Conservation (phyloP, 2,329 filamentous ascomycete genomes). For the Chrysoporthe deuterocubensis region DNA sequence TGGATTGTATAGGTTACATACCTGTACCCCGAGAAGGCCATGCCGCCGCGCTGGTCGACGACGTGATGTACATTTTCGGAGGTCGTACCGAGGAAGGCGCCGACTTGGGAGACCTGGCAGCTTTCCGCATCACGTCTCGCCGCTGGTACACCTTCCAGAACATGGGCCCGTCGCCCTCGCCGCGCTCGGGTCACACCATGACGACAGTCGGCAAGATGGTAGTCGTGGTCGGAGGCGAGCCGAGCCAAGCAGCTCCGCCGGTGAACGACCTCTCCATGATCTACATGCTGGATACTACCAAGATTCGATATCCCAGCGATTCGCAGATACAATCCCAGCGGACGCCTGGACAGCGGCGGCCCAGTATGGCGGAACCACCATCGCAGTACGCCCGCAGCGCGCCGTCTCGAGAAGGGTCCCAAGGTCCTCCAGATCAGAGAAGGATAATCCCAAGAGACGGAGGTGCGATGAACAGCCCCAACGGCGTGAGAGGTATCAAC, state of each 20-base stretch:
- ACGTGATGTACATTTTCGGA: slow-evolving; percentile 99
- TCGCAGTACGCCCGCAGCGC: slow-evolving; percentile 41
- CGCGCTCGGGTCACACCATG: slow-evolving; percentile 96
- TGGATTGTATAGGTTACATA: slow-evolving; percentile 98
- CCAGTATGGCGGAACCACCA: slow-evolving; percentile 38
- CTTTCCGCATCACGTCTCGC: slow-evolving; percentile 73
- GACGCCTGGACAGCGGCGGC: slow-evolving; percentile 34
- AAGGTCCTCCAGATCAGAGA: slow-evolving; percentile 54
- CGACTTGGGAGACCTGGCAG: slow-evolving; percentile 90
- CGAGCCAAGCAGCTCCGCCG: slow-evolving; percentile 81
- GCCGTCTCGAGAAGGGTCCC: slow-evolving; percentile 56
- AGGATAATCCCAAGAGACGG: slow-evolving; percentile 46
- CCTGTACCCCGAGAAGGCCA: slow-evolving; percentile 93
- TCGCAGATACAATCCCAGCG: slow-evolving; percentile 46
- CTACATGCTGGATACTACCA: slow-evolving; percentile 91
- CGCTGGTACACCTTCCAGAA: slow-evolving; percentile 99
- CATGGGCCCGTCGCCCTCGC: slow-evolving; percentile 94
- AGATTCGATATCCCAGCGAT: slow-evolving; percentile 95
- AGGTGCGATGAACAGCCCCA: slow-evolving; percentile 43
- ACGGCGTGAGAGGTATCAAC: slow-evolving; percentile 47
- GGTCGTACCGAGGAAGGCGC: slow-evolving; percentile 91
- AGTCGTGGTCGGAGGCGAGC: slow-evolving; percentile 90
- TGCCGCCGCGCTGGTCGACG: slow-evolving; percentile 88
- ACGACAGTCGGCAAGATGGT: slow-evolving; percentile 91
- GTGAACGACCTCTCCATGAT: slow-evolving; percentile 84